Evolutionary conservation across 192 early-diverging fungal species (phyloP), one percentile per base, ranked within the genome.

Genomic region (Allomyces macrogynus): DNA sequence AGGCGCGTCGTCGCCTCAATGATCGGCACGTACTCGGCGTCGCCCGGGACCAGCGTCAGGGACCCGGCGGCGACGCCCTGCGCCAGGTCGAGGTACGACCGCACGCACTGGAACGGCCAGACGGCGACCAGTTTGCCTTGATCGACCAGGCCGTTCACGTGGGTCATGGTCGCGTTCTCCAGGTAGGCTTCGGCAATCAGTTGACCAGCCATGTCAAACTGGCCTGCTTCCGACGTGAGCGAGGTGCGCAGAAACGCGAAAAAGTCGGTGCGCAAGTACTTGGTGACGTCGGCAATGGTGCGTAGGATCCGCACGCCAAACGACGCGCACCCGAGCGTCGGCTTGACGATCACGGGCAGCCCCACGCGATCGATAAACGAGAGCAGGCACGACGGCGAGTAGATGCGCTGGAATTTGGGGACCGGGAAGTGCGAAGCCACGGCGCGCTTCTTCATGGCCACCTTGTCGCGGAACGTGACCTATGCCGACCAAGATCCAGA

Each of bases 71-170:
- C 24, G 16, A 61, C 44, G 18, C 71, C 69, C 10, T 75, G 65
- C 69, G 74, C 67, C n/a, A 79, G 67, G 64, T 76, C 74, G 42
- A 75, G 75, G 62, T 76, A 79, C 22, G 73, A 68, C n/a, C 20
- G 26, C 61, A 70, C 76, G 75, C 14, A 75, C 75, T 40, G 32
- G 32, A 40, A 40, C 32, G 32, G 32, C 49, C 49, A 57, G 9
- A 57, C 49, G 49, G 16, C 20, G 16, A 20, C 16, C 16, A 63
- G 14, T 5, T 69, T 63, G 25, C 75, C 73, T 22, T 75, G 23
- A 9, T 57, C 32, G 4, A 70, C 69, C 61, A 69, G 71, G 1
- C 77, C 77, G 64, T 79, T 76, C 4, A 76, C 68, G 61, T 76
- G 74, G 26, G 62, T 70, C 77, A 79, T 79, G 7, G 61, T 60